Conservation (phyloP, 495 filamentous ascomycete genomes). For the Penicillium manginii region DNA sequence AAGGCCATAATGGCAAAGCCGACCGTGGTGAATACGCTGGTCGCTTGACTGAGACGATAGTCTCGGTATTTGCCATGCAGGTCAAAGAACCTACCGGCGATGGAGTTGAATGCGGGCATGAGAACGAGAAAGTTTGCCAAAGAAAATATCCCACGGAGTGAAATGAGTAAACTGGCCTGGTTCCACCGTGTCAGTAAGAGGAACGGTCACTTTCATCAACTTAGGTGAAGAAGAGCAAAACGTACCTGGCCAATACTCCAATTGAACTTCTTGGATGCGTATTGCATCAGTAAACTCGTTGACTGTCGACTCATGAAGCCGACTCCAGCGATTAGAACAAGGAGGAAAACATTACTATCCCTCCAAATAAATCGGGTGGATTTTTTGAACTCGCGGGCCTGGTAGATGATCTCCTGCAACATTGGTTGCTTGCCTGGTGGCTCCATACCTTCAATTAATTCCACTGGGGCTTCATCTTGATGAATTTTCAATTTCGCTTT, state of each 20-base stretch:
- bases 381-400: slow-evolving; percentile 30
- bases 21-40: slow-evolving; percentile 31
- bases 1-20: slow-evolving; percentile 35
- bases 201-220: not conserved
- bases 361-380: slow-evolving; percentile 37
- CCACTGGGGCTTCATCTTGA: not conserved
- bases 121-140: slow-evolving; percentile 37
- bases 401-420: slow-evolving; percentile 17
- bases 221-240: not conserved
- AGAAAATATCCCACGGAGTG: slow-evolving; percentile 40
- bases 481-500: slow-evolving; percentile 17
- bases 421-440: slow-evolving; percentile 12
- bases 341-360: slow-evolving; percentile 30
- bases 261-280: slow-evolving; percentile 44
- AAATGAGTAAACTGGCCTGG: slow-evolving; percentile 46
- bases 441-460: not conserved
- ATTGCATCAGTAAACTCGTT: slow-evolving; percentile 40
- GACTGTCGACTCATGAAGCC: slow-evolving; percentile 34
- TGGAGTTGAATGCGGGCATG: slow-evolving; percentile 32
- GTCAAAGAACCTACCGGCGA: slow-evolving; percentile 29
- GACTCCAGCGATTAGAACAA: slow-evolving; percentile 38
- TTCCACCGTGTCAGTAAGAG: slow-evolving; percentile 9
- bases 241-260: slow-evolving; percentile 45
- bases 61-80: slow-evolving; percentile 36
- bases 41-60: slow-evolving; percentile 35